Conservation (phyloP, 805 yeast species). For the Kodamaea hsintzibuensis region DNA sequence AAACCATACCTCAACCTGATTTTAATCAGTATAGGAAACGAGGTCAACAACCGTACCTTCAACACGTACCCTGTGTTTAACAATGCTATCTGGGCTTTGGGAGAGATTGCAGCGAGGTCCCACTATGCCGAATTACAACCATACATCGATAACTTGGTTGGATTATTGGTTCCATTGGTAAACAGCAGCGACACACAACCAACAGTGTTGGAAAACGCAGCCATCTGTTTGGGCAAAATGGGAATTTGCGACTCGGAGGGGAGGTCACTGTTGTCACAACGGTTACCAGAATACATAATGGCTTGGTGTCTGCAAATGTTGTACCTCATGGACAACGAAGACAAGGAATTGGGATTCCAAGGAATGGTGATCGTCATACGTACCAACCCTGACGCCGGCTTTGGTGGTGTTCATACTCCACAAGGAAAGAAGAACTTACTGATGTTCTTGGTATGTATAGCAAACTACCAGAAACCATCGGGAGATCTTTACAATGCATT, state of each 20-base stretch:
- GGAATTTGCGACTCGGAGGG: conserved; percentile 60
- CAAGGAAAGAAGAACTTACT: conserved; percentile 50
- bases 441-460: conserved; percentile 59
- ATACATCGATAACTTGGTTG: conserved; percentile 54
- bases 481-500: conserved; percentile 46
- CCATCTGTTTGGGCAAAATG: conserved; percentile 85
- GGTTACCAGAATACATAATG: conserved; percentile 55
- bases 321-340: conserved; percentile 74
- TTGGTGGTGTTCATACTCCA: conserved; percentile 47
- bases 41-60: conserved; percentile 54
- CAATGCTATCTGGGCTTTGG: conserved; percentile 93
- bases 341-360: conserved; percentile 81
- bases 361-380: conserved; percentile 77
- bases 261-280: conserved; percentile 53
- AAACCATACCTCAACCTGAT: conserved; percentile 51
- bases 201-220: conserved; percentile 81
- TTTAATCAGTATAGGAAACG: conserved; percentile 67
- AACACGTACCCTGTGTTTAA: conserved; percentile 66
- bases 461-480: conserved; percentile 52
- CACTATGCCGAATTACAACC: conserved; percentile 48
- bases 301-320: conserved; percentile 74
- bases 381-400: conserved; percentile 61
- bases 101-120: conserved; percentile 74
- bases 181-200: conserved; percentile 53
- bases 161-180: conserved; percentile 59